Evolutionary conservation across 2,329 filamentous ascomycete species (phyloP).

Genomic region (Ophiostoma ulmi): DNA sequence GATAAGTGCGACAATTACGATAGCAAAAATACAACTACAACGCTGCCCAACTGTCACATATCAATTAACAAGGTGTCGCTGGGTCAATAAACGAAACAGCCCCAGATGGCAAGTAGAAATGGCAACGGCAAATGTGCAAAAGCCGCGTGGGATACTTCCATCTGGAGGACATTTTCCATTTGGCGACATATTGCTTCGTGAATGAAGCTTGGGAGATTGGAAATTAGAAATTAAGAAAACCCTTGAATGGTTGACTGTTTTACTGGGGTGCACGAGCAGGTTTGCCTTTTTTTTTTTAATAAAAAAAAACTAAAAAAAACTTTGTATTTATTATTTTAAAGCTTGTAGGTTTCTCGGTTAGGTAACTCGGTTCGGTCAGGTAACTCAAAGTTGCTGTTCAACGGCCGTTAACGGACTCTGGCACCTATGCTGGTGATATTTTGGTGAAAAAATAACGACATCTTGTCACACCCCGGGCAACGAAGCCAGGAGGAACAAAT

Average conservation of each 20-base stretch:
- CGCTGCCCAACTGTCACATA: slow-evolving; percentile 11
- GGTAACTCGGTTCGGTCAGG: neutral
- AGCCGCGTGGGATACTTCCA: slow-evolving; percentile 14
- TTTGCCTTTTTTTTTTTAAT: neutral
- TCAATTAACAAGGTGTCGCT: neutral
- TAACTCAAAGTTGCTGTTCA: neutral
- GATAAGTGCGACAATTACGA: neutral
- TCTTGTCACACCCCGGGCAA: slow-evolving; percentile 1
- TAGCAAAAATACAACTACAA: neutral
- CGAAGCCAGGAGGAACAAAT: neutral
- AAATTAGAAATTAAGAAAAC: neutral
- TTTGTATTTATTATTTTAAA: no score
- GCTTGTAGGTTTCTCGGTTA: neutral
- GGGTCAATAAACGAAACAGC: neutral
- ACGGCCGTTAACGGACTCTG: neutral
- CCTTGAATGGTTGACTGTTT: neutral
- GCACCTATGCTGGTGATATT: slow-evolving; percentile 8
- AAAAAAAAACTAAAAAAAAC: no score
- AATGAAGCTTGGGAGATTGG: neutral
- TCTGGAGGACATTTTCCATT: slow-evolving; percentile 10
- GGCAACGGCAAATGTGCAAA: neutral
- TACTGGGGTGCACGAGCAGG: neutral
- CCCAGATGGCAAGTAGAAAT: neutral
- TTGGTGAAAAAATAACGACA: neutral
- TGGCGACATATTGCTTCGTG: neutral